Percentiles rank a stretch among this genome's conserved stretches.
Conservation (phyloP, 1,284 basidiomycete species). For the Malassezia sympodialis region DNA sequence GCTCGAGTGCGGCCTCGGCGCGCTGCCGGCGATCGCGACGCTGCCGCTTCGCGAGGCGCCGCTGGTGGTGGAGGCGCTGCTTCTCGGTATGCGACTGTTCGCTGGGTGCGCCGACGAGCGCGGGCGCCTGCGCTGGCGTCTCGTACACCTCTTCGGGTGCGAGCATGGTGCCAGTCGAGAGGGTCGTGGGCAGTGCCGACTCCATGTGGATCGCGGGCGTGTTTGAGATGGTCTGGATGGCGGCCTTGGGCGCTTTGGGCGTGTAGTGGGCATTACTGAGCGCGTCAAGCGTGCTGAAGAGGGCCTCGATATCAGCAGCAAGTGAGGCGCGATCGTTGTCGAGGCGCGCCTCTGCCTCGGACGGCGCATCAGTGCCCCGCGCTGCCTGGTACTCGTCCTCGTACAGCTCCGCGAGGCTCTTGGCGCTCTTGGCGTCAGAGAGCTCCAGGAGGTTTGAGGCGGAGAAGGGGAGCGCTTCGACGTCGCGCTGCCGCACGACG, state of each 20-base stretch:
- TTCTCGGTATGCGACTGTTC: constrained; percentile 83
- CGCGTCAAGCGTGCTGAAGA: constrained; percentile 83
- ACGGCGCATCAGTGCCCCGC: constrained; percentile 52
- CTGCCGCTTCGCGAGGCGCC: constrained; percentile 57
- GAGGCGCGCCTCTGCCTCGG: constrained; percentile 79
- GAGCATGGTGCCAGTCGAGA: constrained; percentile 67
- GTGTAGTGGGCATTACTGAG: constrained; percentile 89
- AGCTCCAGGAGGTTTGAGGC: constrained; percentile 82
- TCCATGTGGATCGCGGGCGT: constrained; percentile 75
- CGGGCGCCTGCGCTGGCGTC: constrained; percentile 22
- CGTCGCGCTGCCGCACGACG: constrained; percentile 66
- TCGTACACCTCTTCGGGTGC: constrained; percentile 84
- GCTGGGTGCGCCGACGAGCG: constrained; percentile 52
- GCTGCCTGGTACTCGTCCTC: constrained; percentile 77
- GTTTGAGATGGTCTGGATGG: constrained; percentile 76
- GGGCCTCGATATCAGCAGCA: constrained; percentile 68
- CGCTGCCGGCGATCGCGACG: constrained; percentile 58
- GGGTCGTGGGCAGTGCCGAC: constrained; percentile 74
- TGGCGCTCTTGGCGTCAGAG: constrained; percentile 59
- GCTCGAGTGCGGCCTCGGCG: constrained; percentile 60
- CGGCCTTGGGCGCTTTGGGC: constrained; percentile 83
- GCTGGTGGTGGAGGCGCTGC: constrained; percentile 51
- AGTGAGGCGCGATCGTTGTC: constrained; percentile 80
- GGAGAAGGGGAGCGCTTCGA: constrained; percentile 65
- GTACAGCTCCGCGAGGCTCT: constrained; percentile 90